phyloP scores from a whole-genome alignment of 306 rosid species.

The Oxytropis ochrocephala region DNA sequence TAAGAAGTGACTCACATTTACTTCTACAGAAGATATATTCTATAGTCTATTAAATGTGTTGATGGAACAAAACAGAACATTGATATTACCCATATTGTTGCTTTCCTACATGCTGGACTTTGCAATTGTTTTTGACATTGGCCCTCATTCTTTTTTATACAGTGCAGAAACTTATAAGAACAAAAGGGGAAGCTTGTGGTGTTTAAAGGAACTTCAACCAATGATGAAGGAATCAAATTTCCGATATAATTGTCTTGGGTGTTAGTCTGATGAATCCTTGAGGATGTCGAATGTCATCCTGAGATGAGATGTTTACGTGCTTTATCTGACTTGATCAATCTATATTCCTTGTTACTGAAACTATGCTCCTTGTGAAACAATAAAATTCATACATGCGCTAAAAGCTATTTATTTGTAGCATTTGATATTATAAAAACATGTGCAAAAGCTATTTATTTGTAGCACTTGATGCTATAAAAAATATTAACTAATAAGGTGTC shows the following conservation, averaged over 20 bases:
- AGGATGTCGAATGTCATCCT: slow-evolving; percentile 5
- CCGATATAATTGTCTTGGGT: slow-evolving; percentile 30
- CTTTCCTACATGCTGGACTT: background rate
- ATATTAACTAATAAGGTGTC: too few relatives aligned
- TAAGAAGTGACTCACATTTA: background rate
- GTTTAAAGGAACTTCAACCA: slow-evolving; percentile 89
- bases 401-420: background rate
- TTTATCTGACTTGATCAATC: background rate
- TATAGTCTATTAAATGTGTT: too few relatives aligned
- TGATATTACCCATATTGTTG: background rate
- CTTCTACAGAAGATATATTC: background rate
- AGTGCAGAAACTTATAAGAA: slow-evolving; percentile 59
- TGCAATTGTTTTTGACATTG: slow-evolving; percentile 6
- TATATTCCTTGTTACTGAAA: background rate
- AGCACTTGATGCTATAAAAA: too few relatives aligned
- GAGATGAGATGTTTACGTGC: background rate
- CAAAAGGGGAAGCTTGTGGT: slow-evolving; percentile 93
- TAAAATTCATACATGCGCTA: background rate
- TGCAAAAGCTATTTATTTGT: too few relatives aligned
- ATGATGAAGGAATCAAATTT: slow-evolving; percentile 89
- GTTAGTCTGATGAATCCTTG: background rate
- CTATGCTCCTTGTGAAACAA: background rate
- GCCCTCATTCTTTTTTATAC: slow-evolving; percentile 15
- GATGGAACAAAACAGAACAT: too few relatives aligned
- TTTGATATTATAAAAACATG: too few relatives aligned